Evolutionary conservation across 768 basidiomycete genomes (phyloP), one percentile per base, ranked within the genome.

Genomic region (Lentinus tigrinus): DNA sequence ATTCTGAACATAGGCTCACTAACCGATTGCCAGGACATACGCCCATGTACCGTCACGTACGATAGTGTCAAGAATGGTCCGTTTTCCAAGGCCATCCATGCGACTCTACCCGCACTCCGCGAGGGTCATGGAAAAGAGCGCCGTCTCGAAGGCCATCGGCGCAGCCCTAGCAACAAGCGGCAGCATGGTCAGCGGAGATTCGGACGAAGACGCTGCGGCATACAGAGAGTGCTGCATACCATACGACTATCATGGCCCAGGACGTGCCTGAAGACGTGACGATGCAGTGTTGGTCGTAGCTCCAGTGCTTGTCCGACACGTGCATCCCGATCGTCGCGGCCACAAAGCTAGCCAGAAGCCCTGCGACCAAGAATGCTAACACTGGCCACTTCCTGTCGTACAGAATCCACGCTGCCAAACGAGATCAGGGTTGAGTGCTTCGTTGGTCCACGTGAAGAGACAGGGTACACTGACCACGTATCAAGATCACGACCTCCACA

Each of bases 41-140:
- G 54, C 57, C 61, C 57, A 55, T 19, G 53, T 58, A 19, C 57
- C 61, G 31, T 58, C 61, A 10, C 57, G 53, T 24, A 52, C 31
- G 2, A 62, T 34, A 3, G 46, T 42, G 23, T 39, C 26, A 13
- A 61, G 36, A 13, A 56, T n/a, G 3, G 53, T 40, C n/a, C 38
- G 47, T 14, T 39, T 48, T 1, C 47, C 47, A 3, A 48, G 31
- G 7, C 47, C 27, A n/a, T 43, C 28, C n/a, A 14, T 44, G 14
- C 38, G 44, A 14, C 47, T 28, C 17, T 56, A 21, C 10, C 39
- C 40, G 27, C 46, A 62, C 49, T 52, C 57, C 8, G 40, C 3
- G 26, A 58, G 24, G 13, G 56, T 58, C 42, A 62, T 9, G 16
- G n/a, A 23, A 53, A 58, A 62, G 9, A 62, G 49, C 7, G 42